These are phyloP conservation scores for Neurospora discreta DNA, from an alignment of 495 filamentous ascomycete species.

Conservation along the genomic window DNA sequence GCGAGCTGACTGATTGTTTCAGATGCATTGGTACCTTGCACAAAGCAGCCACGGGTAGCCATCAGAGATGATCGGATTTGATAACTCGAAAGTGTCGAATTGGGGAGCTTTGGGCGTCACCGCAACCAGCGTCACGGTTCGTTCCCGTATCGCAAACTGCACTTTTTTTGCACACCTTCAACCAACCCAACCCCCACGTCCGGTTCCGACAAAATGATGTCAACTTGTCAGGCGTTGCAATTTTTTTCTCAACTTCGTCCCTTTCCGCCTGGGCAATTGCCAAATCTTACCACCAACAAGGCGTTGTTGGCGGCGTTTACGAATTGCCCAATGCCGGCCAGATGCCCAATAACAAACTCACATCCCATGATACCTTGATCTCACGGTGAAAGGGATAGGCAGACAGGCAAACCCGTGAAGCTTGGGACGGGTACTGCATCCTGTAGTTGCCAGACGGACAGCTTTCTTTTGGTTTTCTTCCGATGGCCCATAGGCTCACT, in stretches of 20 bases:
- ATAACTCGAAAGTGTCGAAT: background rate
- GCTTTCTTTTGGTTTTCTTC: background rate
- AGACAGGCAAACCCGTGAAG: background rate
- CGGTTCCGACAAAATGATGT: background rate
- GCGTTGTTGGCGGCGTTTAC: background rate
- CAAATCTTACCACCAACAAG: background rate
- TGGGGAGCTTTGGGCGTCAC: background rate
- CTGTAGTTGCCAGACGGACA: background rate
- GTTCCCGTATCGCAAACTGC: background rate
- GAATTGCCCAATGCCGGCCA: too few species aligned
- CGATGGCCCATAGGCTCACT: background rate
- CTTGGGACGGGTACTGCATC: background rate
- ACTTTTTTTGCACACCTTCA: background rate
- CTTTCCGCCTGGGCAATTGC: background rate
- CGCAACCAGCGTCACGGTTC: background rate
- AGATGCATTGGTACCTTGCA: background rate
- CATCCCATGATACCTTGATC: background rate
- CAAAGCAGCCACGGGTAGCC: background rate
- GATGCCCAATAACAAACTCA: background rate
- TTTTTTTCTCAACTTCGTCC: background rate
- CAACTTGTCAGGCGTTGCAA: background rate
- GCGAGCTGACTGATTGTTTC: background rate
- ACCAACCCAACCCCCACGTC: background rate
- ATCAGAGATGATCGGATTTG: background rate
- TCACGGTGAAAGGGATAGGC: too few species aligned